Conservation (phyloP, 331 rosid species). For the Cydonia oblonga region DNA sequence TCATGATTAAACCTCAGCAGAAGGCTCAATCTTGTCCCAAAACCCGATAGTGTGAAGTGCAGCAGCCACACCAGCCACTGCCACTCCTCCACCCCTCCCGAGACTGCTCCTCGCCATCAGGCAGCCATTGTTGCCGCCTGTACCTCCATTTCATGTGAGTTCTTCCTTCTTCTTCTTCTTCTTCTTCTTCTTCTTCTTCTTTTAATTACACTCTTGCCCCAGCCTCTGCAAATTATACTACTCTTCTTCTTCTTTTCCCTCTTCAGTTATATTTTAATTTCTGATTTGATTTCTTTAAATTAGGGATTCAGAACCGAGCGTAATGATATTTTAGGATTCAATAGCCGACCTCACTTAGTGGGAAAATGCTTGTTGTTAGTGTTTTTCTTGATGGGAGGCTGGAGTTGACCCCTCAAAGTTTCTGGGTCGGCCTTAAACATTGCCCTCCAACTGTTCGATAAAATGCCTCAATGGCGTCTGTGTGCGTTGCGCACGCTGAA, state of each 20-base stretch:
- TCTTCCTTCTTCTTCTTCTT: background rate
- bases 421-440: background rate
- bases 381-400: background rate
- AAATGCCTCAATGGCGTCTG: background rate
- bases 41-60: background rate
- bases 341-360: too few relatives aligned
- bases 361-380: too few relatives aligned
- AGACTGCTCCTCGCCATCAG: background rate
- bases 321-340: too few relatives aligned
- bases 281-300: background rate
- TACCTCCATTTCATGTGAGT: background rate
- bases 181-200: background rate
- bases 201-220: background rate
- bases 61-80: background rate
- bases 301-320: too few relatives aligned
- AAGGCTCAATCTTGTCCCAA: too few relatives aligned
- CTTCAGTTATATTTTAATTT: too few relatives aligned
- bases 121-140: background rate
- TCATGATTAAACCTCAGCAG: too few relatives aligned
- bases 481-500: too few relatives aligned
- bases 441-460: background rate
- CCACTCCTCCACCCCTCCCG: background rate
- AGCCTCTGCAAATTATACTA: background rate
- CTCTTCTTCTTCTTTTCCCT: background rate
- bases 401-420: background rate